Evolutionary conservation across 139 green algal species (phyloP), one percentile per base, ranked within the genome.

Genomic region (Astrephomene gubernaculifera): DNA sequence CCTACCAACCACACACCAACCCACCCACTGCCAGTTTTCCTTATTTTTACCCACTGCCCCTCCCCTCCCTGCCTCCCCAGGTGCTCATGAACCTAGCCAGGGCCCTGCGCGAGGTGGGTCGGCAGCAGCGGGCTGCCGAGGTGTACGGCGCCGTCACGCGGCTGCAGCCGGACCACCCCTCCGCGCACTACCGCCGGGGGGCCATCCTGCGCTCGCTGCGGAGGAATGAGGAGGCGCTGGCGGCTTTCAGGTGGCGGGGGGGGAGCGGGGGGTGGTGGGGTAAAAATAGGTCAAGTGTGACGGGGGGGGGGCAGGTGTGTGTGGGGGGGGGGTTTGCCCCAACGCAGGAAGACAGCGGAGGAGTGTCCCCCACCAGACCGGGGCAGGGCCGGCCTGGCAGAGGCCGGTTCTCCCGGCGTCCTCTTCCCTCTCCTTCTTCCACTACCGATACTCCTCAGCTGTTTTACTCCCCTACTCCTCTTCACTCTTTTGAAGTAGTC

Each of bases 141-240:
- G 87, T 90, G 38, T 93, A 90, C 81, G 67, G 52, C 27, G 70
- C 87, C 4, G 86, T 91, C 0, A 83, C 83, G 6, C 52, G 64
- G 79, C 83, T 93, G 82, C 68, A 91, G 53, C 90, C 88, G 4
- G 73, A 91, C 39, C 88, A 93, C 81, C 86, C 83, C 4, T 71
- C 45, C 2, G 90, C 90, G 22, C 75, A 91, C 83, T 93, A 92
- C 88, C 36, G 53, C 0, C 60, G 71, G 0, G 86, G 69, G 4
- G 83, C 88, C 39, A 73, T 79, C 27, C 61, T 92, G 49, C 67
- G 76, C 38, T 52, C 33, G 35, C 38, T 89, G 27, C 74, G 89
- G 25, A 69, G 86, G 17, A 69, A 82, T 8, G 53, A 84, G 70
- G 81, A 92, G 52, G 82, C 89, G 2, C 86, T 92, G 35, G 69